Percentiles rank a stretch among this genome's conserved stretches.
These are phyloP conservation scores for Fusarium sp. DNA, from an alignment of 2,329 filamentous ascomycete genomes.

Conservation along the genomic window DNA sequence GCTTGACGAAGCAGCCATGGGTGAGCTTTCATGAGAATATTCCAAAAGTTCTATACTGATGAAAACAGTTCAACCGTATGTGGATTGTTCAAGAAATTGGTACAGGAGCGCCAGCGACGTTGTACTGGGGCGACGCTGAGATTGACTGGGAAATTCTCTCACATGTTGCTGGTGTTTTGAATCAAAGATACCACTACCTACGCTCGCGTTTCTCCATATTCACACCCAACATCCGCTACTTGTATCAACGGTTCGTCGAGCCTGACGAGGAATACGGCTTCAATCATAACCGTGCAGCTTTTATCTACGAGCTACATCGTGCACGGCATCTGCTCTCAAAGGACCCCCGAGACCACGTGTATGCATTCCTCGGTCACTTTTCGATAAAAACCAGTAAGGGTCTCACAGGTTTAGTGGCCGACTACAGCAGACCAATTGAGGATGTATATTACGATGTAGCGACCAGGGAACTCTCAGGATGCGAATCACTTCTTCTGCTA, in stretches of 20 bases:
- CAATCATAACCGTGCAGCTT: slow-evolving; percentile 52
- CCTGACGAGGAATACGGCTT: slow-evolving; percentile 47
- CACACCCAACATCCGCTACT: slow-evolving; percentile 53
- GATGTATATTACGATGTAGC: slow-evolving; percentile 54
- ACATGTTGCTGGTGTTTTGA: slow-evolving; percentile 50
- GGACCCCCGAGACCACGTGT: slow-evolving; percentile 54
- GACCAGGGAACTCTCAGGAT: slow-evolving; percentile 47
- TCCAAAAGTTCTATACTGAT: slow-evolving; percentile 2
- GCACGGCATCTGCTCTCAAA: slow-evolving; percentile 52
- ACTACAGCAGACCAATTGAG: slow-evolving; percentile 50
- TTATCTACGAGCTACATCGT: slow-evolving; percentile 55
- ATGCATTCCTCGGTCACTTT: slow-evolving; percentile 55
- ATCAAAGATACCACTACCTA: slow-evolving; percentile 52
- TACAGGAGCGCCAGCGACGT: slow-evolving; percentile 51
- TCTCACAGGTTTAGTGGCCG: slow-evolving; percentile 46
- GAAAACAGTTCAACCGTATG: slow-evolving; percentile 52
- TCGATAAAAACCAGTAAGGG: slow-evolving; percentile 45
- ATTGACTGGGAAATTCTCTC: slow-evolving; percentile 54
- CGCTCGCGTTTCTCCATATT: slow-evolving; percentile 49
- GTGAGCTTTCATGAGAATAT: slow-evolving; percentile 41
- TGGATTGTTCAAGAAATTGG: slow-evolving; percentile 58
- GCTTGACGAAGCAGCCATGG: slow-evolving; percentile 52
- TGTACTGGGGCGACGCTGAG: slow-evolving; percentile 53
- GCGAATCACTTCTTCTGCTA: slow-evolving; percentile 49
- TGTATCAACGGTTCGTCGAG: slow-evolving; percentile 53